A percentile compares a stretch with the other conserved stretches of the same genome.
These are phyloP conservation scores for Kwoniella shivajii DNA, from an alignment of 1,284 basidiomycete genomes.

Conservation along the genomic window DNA sequence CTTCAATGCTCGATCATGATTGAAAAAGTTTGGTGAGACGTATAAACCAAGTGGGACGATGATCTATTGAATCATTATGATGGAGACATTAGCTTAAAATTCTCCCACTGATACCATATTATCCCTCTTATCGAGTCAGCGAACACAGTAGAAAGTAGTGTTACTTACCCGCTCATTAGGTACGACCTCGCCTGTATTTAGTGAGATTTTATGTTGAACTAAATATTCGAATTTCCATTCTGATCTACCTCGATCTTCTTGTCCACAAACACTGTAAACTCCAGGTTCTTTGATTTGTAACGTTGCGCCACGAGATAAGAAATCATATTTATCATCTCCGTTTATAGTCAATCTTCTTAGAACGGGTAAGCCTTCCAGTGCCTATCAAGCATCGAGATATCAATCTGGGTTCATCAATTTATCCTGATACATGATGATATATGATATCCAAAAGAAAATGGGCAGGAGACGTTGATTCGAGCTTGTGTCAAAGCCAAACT, in stretches of 20 bases:
- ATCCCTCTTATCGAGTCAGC: too few relatives aligned
- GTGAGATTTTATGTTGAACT: constrained; percentile 62
- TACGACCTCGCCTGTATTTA: constrained; percentile 57
- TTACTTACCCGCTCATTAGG: constrained; percentile 64
- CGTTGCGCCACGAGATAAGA: constrained; percentile 69
- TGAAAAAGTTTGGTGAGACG: constrained; percentile 26
- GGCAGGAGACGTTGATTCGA: too few relatives aligned
- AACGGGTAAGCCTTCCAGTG: constrained; percentile 67
- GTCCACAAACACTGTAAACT: constrained; percentile 69
- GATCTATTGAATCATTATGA: constrained; percentile 34
- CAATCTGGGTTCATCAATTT: too few relatives aligned
- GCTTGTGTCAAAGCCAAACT: constrained; percentile 20
- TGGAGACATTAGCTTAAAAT: too few relatives aligned
- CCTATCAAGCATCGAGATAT: too few relatives aligned
- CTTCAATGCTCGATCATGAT: constrained; percentile 21
- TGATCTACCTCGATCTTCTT: constrained; percentile 60
- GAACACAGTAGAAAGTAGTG: too few relatives aligned
- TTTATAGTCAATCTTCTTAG: constrained; percentile 67
- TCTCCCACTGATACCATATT: too few relatives aligned
- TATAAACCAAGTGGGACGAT: constrained; percentile 26
- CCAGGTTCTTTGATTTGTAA: constrained; percentile 68
- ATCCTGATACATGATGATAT: too few relatives aligned
- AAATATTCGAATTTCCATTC: constrained; percentile 76
- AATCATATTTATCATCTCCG: constrained; percentile 67
- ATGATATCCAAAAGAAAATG: too few relatives aligned